Base-by-base conservation (phyloP, 345 rosid species). In the Boechera retrofracta region DNA sequence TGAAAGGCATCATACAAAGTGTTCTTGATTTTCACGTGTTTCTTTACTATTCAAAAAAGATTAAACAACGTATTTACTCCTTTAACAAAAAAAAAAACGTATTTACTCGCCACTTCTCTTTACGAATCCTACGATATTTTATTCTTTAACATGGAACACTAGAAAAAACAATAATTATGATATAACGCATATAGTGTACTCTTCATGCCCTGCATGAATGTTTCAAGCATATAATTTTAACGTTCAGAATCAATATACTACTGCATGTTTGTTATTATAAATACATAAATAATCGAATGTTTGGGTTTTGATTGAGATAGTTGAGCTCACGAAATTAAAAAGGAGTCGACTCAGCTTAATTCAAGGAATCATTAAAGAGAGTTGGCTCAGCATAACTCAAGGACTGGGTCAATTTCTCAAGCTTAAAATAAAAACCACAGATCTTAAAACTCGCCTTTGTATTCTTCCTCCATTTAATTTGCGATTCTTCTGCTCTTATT, bases 371-470 rank as follows among this genome's bases (percentile, higher is more conserved):
- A 10, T 39, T 3, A 39, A 39, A 39, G 44, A 39, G 44, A 39
- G 44, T 39, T 39, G 44, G 44, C 44, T 39, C 10, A 10, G 44
- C 44, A 41, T 41, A 41, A 41, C 44, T 31, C 35, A 29, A 38
- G 9, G 68, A 75, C 74, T 75, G 47, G 36, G 79, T 76, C 79
- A 76, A 76, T 41, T 64, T 54, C 45, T 75, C 44, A n/a, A 60
- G 67, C 69, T 47, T 57, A 56, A 74, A 66, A 76, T 57, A 66
- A 74, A 56, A 68, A 41, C 64, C 55, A 68, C 62, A 68, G 56
- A 76, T 39, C 79, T 76, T 76, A 56, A 73, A 73, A 73, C 71
- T 73, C 77, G 77, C 77, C 5, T 64, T 39, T 24, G 1, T 73
- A 55, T 32, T 53, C 56, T 55, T 73, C 29, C 68, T 49, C 74